A percentile compares a stretch with the other conserved stretches of the same genome.
phyloP scores from a whole-genome alignment of 1,284 basidiomycete species.

The Chalciporus sp. region DNA sequence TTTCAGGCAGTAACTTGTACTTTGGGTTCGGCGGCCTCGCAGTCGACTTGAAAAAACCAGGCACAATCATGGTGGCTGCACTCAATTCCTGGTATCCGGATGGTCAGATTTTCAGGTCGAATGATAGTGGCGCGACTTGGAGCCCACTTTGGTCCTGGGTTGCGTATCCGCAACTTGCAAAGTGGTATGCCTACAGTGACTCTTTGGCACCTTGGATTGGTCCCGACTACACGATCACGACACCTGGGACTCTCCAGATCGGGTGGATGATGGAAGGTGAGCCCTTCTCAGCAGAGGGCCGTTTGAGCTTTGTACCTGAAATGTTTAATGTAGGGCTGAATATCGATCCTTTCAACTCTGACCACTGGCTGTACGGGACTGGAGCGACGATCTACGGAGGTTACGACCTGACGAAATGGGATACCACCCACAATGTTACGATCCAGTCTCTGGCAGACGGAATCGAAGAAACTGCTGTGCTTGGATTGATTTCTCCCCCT shows the following conservation, averaged over 20 bases:
- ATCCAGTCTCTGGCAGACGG: constrained; percentile 63
- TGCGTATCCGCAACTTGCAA: constrained; percentile 49
- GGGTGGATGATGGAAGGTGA: constrained; percentile 57
- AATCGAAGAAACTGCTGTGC: constrained; percentile 63
- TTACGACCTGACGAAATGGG: constrained; percentile 58
- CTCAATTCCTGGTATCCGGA: constrained; percentile 62
- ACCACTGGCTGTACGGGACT: constrained; percentile 70
- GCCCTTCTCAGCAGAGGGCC: not conserved
- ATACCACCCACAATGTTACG: constrained; percentile 58
- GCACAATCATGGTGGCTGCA: constrained; percentile 68
- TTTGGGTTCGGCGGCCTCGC: constrained; percentile 61
- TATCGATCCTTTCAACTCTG: constrained; percentile 65
- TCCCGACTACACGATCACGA: constrained; percentile 45
- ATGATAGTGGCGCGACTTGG: constrained; percentile 56
- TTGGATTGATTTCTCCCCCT: constrained; percentile 55
- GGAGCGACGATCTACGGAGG: constrained; percentile 64
- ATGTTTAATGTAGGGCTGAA: constrained; percentile 39
- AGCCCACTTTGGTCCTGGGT: constrained; percentile 58
- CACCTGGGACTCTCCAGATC: constrained; percentile 43
- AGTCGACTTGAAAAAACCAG: constrained; percentile 59
- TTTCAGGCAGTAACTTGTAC: constrained; percentile 41
- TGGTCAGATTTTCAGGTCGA: constrained; percentile 67
- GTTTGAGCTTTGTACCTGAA: not conserved
- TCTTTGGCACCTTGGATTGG: constrained; percentile 61
- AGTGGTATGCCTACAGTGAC: constrained; percentile 57